A percentile compares a stretch with the other conserved stretches of the same genome.
Evolutionary conservation across 768 basidiomycete species (phyloP).

Genomic region (Jaapia argillacea): DNA sequence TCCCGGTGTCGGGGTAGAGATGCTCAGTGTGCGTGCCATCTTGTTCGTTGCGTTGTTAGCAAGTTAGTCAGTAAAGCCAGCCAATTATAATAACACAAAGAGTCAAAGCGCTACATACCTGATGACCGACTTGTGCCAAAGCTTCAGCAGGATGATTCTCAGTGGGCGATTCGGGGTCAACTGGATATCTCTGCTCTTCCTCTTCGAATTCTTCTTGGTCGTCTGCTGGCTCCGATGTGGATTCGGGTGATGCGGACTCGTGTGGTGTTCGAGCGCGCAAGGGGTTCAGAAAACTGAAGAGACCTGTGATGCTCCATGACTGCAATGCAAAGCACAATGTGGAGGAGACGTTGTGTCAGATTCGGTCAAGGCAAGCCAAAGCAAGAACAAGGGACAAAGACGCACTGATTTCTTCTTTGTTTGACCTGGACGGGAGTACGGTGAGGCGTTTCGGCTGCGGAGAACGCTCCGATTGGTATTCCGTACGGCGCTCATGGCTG

Average conservation of each 20-base stretch:
- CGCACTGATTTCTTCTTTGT: conserved; percentile 43
- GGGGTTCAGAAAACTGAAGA: conserved; percentile 45
- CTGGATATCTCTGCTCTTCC: too few species aligned
- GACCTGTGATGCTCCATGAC: conserved; percentile 39
- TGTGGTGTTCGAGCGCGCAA: conserved; percentile 17
- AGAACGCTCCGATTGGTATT: background rate
- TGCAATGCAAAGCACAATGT: conserved; percentile 15
- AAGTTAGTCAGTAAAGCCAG: too few species aligned
- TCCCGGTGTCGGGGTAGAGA: too few species aligned
- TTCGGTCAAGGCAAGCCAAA: conserved; percentile 4
- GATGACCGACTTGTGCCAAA: too few species aligned
- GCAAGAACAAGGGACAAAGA: conserved; percentile 3
- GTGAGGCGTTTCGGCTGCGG: conserved; percentile 26
- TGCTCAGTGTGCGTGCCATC: too few species aligned
- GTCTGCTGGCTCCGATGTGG: background rate
- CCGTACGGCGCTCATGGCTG: conserved; percentile 5
- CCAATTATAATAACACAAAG: too few species aligned
- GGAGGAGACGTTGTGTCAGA: too few species aligned
- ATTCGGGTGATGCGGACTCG: conserved; percentile 2
- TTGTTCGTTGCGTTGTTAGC: too few species aligned
- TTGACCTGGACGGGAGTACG: conserved; percentile 42
- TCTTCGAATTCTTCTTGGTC: background rate
- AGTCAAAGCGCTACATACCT: too few species aligned
- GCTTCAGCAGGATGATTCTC: too few species aligned
- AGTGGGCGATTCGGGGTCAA: too few species aligned